A percentile compares a stretch with the other conserved stretches of the same genome.
phyloP scores from a whole-genome alignment of 2,329 filamentous ascomycete genomes.

The Colletotrichum cordylinicola region DNA sequence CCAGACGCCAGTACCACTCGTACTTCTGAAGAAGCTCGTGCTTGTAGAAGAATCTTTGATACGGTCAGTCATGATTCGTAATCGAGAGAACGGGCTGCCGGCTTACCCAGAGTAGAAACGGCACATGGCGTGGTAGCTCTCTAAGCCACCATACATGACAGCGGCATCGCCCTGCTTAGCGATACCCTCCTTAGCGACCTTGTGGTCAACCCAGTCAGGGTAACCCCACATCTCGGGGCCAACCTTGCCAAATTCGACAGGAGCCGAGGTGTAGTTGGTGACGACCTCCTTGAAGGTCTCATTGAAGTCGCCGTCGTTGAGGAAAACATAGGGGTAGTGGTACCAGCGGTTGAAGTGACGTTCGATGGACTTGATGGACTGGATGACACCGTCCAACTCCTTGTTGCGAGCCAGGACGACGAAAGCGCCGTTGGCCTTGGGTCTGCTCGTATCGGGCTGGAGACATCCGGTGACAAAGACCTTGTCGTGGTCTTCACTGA shows the following conservation, averaged over 20 bases:
- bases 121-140: slow-evolving; percentile 99
- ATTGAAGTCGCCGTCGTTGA: slow-evolving; percentile 98
- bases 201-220: slow-evolving; percentile 93
- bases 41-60: slow-evolving; percentile 86
- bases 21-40: slow-evolving; percentile 94
- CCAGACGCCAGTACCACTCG: slow-evolving; percentile 99
- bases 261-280: slow-evolving; percentile 84
- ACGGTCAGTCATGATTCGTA: slow-evolving; percentile 25
- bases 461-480: slow-evolving; percentile 92
- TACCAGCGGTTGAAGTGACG: slow-evolving; percentile 99
- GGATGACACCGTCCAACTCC: slow-evolving; percentile 93
- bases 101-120: slow-evolving; percentile 93
- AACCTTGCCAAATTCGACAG: slow-evolving; percentile 94
- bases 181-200: slow-evolving; percentile 94
- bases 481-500: slow-evolving; percentile 96
- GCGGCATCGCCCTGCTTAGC: slow-evolving; percentile 95
- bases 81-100: neutral
- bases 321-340: slow-evolving; percentile 96
- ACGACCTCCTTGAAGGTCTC: slow-evolving; percentile 89
- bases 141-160: slow-evolving; percentile 99
- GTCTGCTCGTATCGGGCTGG: slow-evolving; percentile 77
- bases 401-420: slow-evolving; percentile 96
- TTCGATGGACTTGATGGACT: slow-evolving; percentile 97
- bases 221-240: slow-evolving; percentile 92
- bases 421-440: slow-evolving; percentile 91